Percentiles rank a stretch among this genome's conserved stretches.
phyloP scores from a whole-genome alignment of 306 rosid genomes.

The Trifolium subterraneum region DNA sequence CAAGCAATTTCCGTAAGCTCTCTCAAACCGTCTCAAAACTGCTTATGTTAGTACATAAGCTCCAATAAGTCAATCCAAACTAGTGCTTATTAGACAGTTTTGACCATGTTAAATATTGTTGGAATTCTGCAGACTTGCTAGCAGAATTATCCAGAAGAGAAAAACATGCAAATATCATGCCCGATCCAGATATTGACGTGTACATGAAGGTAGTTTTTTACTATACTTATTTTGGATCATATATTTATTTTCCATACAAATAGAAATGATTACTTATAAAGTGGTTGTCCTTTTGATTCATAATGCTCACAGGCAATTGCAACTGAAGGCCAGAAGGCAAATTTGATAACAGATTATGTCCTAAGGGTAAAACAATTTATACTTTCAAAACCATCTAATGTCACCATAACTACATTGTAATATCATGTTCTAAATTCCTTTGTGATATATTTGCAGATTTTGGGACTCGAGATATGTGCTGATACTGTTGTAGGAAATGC shows the following conservation, averaged over 20 bases:
- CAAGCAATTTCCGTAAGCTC: not conserved
- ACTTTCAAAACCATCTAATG: conserved; percentile 16
- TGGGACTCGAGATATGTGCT: conserved; percentile 68
- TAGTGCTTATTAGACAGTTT: too few relatives aligned
- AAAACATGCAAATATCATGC: conserved; percentile 42
- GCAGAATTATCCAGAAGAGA: conserved; percentile 75
- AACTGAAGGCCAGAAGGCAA: conserved; percentile 72
- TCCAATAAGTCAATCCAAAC: not conserved
- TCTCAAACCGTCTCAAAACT: not conserved
- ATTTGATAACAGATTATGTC: conserved; percentile 75
- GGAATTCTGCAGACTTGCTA: conserved; percentile 56
- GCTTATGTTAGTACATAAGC: not conserved
- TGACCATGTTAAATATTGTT: not conserved
- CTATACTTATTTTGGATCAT: not conserved
- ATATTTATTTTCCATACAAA: conserved; percentile 24
- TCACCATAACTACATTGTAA: not conserved
- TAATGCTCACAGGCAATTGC: conserved; percentile 64
- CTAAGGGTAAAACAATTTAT: conserved; percentile 61
- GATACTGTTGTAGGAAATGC: conserved; percentile 66
- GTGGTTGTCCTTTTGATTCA: conserved; percentile 31
- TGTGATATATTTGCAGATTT: conserved; percentile 46
- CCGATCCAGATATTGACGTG: conserved; percentile 69
- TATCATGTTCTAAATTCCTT: not conserved
- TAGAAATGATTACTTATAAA: conserved; percentile 6
- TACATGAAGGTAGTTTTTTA: conserved; percentile 84